Percentiles rank a stretch among this genome's conserved stretches.
Evolutionary conservation across 371 early-diverging fungal species (phyloP).

Genomic region (Lichtheimia ornata): DNA sequence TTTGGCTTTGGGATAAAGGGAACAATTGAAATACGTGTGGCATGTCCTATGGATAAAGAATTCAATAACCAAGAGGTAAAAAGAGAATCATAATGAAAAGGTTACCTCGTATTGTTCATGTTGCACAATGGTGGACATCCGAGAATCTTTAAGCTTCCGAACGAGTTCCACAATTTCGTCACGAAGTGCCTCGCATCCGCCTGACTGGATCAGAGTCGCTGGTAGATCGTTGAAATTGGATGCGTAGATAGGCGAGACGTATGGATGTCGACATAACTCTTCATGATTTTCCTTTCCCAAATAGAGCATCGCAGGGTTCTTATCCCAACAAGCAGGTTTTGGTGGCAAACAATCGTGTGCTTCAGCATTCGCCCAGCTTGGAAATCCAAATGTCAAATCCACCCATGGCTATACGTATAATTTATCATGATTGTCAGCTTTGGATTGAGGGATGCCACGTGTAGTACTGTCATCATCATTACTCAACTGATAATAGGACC

Average conservation of each 20-base stretch:
- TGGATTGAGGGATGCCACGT: too few relatives aligned
- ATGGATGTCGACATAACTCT: neutral
- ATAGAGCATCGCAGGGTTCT: neutral
- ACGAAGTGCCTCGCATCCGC: neutral
- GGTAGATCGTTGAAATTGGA: neutral
- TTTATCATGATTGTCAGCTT: too few relatives aligned
- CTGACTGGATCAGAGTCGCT: constrained; percentile 2
- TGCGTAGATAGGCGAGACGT: neutral
- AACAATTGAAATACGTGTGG: constrained; percentile 5
- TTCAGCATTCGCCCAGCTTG: neutral
- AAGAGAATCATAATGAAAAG: neutral
- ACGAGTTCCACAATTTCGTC: constrained; percentile 6
- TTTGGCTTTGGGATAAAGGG: neutral
- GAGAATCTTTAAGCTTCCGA: neutral
- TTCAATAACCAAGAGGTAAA: neutral
- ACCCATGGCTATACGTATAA: neutral
- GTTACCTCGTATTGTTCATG: constrained; percentile 4
- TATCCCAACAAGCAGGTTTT: neutral
- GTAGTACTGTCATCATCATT: too few relatives aligned
- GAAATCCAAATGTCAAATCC: constrained; percentile 4
- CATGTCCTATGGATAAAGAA: neutral
- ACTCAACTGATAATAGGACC: neutral
- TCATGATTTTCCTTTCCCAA: neutral
- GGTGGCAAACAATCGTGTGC: neutral
- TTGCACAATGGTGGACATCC: constrained; percentile 5